Evolutionary conservation across 2,329 filamentous ascomycete genomes (phyloP), one percentile per base, ranked within the genome.

Genomic region (Pezicula carpinea): DNA sequence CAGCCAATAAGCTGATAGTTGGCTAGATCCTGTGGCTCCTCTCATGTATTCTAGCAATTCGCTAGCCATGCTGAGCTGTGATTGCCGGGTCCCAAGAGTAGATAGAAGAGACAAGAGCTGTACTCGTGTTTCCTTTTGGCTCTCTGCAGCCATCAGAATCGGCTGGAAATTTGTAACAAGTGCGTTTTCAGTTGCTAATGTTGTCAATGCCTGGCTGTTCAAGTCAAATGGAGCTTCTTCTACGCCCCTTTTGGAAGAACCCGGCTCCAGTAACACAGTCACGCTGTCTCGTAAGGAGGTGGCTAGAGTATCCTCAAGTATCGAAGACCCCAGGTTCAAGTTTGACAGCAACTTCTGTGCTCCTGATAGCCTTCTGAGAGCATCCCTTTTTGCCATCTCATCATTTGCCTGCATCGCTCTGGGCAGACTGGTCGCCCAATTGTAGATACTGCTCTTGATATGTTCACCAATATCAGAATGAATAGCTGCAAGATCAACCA

Each of bases 351-450:
- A 64, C 23, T 79, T 74, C 44, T 89, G 82, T 0, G 87, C 83
- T 40, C 83, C 85, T 13, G 85, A 79, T n/a, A 99, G 76, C 52
- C 92, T 88, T 22, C 77, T 76, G 21, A 97, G 77, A 2, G 84
- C 82, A 46, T 78, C 76, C 51, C 82, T 76, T 63, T 95, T 95
- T 22, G 77, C 72, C n/a, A 75, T 74, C 56, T 96, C 89, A 58
- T 97, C 90, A 55, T 83, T 85, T 7, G 83, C 80, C 63, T 92
- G 89, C 82, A 96, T 91, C 13, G 89, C 68, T 14, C 90, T 79
- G 5, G 92, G 85, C 15, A 99, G 76, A 34, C 88, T 84, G 2
- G 81, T 80, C 19, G 91, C 77, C 90, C 91, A 96, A 44, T 82
- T 83, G 63, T 92, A 87, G 1, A 95, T 74, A 1, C 80, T 85